A percentile compares a stretch with the other conserved stretches of the same genome.
phyloP scores from a whole-genome alignment of 2,329 filamentous ascomycete genomes.

The Cucurbitaria berberidis region DNA sequence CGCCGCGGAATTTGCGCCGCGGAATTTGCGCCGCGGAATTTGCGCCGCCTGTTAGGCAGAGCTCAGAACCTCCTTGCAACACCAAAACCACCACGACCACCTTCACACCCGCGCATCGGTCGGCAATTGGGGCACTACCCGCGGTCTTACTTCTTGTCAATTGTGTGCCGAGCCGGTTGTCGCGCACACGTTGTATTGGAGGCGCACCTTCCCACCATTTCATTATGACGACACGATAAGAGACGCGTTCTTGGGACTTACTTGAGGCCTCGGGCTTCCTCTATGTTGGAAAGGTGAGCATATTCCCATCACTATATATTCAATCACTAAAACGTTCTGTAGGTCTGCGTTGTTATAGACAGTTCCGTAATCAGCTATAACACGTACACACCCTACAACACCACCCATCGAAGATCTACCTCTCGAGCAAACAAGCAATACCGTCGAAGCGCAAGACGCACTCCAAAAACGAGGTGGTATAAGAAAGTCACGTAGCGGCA shows the following conservation, averaged over 20 bases:
- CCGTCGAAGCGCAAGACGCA: slow-evolving; percentile 52
- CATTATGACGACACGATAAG: slow-evolving; percentile 25
- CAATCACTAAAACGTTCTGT: not conserved
- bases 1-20: too few relatives aligned
- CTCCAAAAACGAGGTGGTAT: slow-evolving; percentile 54
- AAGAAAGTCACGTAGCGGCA: slow-evolving; percentile 54
- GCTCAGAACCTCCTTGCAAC: too few relatives aligned
- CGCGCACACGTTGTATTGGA: not conserved
- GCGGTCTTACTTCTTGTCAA: too few relatives aligned
- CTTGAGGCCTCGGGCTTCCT: not conserved
- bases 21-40: too few relatives aligned
- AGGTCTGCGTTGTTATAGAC: slow-evolving; percentile 58
- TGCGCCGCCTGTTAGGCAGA: too few relatives aligned
- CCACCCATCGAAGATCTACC: slow-evolving; percentile 54
- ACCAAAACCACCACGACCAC: too few relatives aligned
- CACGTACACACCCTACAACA: slow-evolving; percentile 61
- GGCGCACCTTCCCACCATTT: slow-evolving; percentile 2
- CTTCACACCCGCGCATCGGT: too few relatives aligned
- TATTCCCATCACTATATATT: not conserved
- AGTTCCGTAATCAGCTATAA: slow-evolving; percentile 60
- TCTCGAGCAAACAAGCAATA: slow-evolving; percentile 58
- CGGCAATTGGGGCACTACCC: too few relatives aligned
- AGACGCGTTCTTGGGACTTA: slow-evolving; percentile 1
- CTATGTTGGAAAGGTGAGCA: slow-evolving; percentile 38
- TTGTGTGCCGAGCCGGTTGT: too few relatives aligned